Conservation (phyloP, 1,139 yeast genomes). For the Suhomyces bolitotheri region DNA sequence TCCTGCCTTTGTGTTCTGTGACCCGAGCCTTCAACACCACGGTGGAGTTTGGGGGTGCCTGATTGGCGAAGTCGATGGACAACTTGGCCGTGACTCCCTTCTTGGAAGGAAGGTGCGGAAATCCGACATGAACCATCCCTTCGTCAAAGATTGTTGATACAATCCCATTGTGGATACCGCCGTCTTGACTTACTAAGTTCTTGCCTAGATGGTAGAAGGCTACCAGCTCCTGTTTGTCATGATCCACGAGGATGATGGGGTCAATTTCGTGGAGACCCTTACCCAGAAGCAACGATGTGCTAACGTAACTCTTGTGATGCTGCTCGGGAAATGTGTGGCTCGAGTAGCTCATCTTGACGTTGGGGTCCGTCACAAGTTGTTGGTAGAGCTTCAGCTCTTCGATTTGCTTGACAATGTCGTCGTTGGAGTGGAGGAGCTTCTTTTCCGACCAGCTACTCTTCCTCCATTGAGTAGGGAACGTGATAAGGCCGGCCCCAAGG, state of each 20-base stretch:
- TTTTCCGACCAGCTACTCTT: conserved; percentile 24
- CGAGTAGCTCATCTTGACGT: conserved; percentile 27
- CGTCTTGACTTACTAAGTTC: conserved; percentile 64
- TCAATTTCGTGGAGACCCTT: conserved; percentile 63
- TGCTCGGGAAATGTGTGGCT: conserved; percentile 58
- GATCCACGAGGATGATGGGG: conserved; percentile 55
- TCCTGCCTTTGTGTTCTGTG: conserved; percentile 69
- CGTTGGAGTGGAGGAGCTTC: conserved; percentile 28
- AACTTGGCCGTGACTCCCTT: conserved; percentile 91
- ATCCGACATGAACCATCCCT: conserved; percentile 83
- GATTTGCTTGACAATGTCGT: conserved; percentile 33
- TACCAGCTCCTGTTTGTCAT: conserved; percentile 45
- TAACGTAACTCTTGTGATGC: conserved; percentile 63
- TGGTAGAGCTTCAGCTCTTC: conserved; percentile 34
- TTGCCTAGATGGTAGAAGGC: conserved; percentile 73
- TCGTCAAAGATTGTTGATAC: conserved; percentile 85
- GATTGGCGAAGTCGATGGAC: conserved; percentile 63
- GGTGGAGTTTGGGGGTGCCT: conserved; percentile 65
- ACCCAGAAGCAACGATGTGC: conserved; percentile 66
- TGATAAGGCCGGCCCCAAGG: conserved; percentile 48
- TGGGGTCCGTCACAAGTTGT: conserved; percentile 28
- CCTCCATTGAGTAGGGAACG: conserved; percentile 46
- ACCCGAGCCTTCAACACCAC: conserved; percentile 72
- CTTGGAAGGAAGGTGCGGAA: conserved; percentile 75
- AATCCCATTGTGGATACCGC: conserved; percentile 84